Evolutionary conservation across 2,329 filamentous ascomycete species (phyloP), one percentile per base, ranked within the genome.

Genomic region (Sarocladiaceae sp.): DNA sequence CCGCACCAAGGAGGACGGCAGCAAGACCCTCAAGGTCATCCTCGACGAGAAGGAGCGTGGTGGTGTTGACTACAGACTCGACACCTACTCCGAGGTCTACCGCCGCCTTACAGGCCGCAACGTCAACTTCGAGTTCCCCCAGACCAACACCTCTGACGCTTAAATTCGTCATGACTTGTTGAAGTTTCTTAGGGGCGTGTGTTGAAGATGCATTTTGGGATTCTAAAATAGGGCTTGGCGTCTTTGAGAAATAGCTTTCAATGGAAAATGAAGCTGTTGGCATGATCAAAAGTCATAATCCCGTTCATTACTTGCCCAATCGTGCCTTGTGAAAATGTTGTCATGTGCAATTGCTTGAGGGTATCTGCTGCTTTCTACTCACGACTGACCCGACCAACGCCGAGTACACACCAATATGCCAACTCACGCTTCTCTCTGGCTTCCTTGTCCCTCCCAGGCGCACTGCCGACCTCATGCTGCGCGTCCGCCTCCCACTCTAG

Each of bases 41-140:
- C 86, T 99, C 57, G 94, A 99, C 77, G 94, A 97, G 89, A 99
- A 99, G 90, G 94, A 99, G 89, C 90, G 92, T 69, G 93, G 92
- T 71, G 91, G 92, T 75, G 93, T 99, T 67, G 94, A 99, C 84
- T 97, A 97, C 88, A 86, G 94, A 75, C 90, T 99, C 67, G 94
- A 99, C 79, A 97, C 93, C 74, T 99, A 99, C 85, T 90, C 90
- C 62, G 94, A 99, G 86, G 94, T 99, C 73, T 99, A 99, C 89
- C 90, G 91, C 78, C 87, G 90, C 70, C 82, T 99, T 72, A 99
- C 94, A 59, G 94, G 94, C 77, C 94, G 95, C 79, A 85, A 85
- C 73, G 94, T 97, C 73, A 85, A 86, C 77, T 99, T 99, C 73
- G 94, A 99, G 86, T 99, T 99, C 86, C 94, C 94, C 68, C 88